These are phyloP conservation scores for Spathaspora sp. DNA, from an alignment of 1,139 yeast species.

Conservation along the genomic window DNA sequence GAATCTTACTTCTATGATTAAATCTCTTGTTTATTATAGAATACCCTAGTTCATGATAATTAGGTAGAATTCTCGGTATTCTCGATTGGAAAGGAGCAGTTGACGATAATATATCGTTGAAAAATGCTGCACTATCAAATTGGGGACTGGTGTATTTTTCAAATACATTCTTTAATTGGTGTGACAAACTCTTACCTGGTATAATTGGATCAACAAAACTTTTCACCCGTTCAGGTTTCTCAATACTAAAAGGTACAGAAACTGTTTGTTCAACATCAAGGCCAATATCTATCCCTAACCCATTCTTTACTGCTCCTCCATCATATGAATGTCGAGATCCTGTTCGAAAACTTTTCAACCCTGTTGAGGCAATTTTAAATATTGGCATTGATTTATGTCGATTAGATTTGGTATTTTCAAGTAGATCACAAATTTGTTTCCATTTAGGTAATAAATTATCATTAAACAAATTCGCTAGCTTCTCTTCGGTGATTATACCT, in stretches of 20 bases:
- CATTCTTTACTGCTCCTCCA: slow-evolving; percentile 10
- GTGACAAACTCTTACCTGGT: not conserved
- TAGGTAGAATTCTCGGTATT: slow-evolving; percentile 28
- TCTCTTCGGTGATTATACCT: slow-evolving; percentile 20
- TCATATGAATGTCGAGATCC: not conserved
- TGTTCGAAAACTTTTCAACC: slow-evolving; percentile 8
- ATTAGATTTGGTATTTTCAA: slow-evolving; percentile 10
- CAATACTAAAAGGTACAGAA: slow-evolving; percentile 34
- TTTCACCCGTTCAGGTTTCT: slow-evolving; percentile 29
- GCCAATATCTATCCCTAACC: slow-evolving; percentile 36
- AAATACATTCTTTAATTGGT: not conserved
- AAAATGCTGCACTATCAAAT: not conserved
- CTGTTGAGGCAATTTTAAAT: slow-evolving; percentile 1
- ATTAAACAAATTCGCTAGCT: slow-evolving; percentile 22
- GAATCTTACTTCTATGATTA: slow-evolving; percentile 20
- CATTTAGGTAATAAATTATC: slow-evolving; percentile 30
- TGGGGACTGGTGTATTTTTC: not conserved
- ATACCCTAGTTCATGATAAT: slow-evolving; percentile 23
- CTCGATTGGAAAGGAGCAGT: slow-evolving; percentile 8
- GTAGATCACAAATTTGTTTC: slow-evolving; percentile 28
- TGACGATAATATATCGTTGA: not conserved
- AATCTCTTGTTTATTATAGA: slow-evolving; percentile 25
- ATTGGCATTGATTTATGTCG: slow-evolving; percentile 5
- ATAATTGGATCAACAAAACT: slow-evolving; percentile 4
- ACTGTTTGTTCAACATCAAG: slow-evolving; percentile 27